Evolutionary conservation across 225 moss, liverwort and hornwort genomes (phyloP), one percentile per base, ranked within the genome.

Genomic region (Polytrichum formosum): DNA sequence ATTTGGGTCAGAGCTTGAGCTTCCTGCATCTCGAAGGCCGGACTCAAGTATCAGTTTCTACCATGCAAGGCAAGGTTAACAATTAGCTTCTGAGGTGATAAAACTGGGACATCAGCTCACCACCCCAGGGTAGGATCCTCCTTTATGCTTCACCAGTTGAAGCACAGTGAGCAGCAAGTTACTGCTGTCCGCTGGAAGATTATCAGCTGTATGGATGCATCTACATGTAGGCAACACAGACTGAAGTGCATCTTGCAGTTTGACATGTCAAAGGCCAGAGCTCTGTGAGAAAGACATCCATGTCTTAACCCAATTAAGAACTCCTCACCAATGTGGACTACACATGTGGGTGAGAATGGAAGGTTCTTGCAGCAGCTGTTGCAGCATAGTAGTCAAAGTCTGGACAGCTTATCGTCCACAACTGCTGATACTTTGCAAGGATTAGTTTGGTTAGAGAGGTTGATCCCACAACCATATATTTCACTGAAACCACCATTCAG

Each of bases 381-480:
- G 67, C 26, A 67, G 9, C 66, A 8, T 63, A 61, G 35, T 35
- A 55, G 67, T 67, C 16, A 1, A 0, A 6, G 1, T 21, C 18
- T 46, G 70, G 31, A 70, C 70, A 70, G 16, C 9, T 25, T 46
- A 46, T 46, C 46, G 46, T 71, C 61, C 62, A 53, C 53, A 27
- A 9, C 16, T 25, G 26, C 61, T 35, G 53, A 13, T 18, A 71
- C 71, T 63, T 63, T 46, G 71, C 63, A 61, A 26, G 20, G 71
- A 71, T 71, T 71, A 71, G 71, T 63, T 71, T 20, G 37, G 61
- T 71, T 71, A 71, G 71, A 70, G 70, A 71, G 62, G 71, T 63
- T 63, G 71, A 71, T 71, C 71, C 63, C 70, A 70, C 70, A 70
- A 70, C 70, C 25, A 70, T 46, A 23, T 61, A 30, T 70, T 59